Base-by-base conservation (phyloP, 2,329 filamentous ascomycete genomes). In the Aureobasidium sp. region DNA sequence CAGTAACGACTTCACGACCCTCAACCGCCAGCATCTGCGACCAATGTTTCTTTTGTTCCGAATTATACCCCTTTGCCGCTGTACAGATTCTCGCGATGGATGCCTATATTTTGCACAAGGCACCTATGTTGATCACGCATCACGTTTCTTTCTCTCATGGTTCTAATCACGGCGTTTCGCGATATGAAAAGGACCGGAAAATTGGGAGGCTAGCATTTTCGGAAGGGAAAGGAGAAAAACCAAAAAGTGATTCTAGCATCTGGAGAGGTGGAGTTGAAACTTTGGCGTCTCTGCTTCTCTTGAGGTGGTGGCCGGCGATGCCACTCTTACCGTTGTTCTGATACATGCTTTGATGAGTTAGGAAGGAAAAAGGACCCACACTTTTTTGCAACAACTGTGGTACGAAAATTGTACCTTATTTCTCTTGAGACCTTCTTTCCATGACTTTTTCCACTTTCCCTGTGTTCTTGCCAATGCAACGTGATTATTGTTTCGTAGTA, bases 1-100 rank as follows among this genome's bases (percentile, higher is more conserved):
- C 55, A 47, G 55, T 58, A 58, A 58, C 55, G 55, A 58, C 55
- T 25, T 40, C 17, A 58, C 31, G 55, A 58, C 55, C 43, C 13
- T 21, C 43, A 31, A 58, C 55, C 53, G 53, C 27, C 53, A 57
- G 53, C 38, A 53, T 57, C 53, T 49, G 55, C 43, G 29, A 45
- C 40, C 38, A 38, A 47, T 49, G 42, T 49, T 58, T 58, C 55
- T 40, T 58, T 58, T 58, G 55, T 58, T 23, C 10, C n/a, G 13
- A 49, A 58, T 31, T 58, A 58, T 58, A 58, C 55, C 55, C 55
- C 42, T 58, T 33, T 55, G 38, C 38, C 13, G 38, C 29, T 55
- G 51, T 55, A 55, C 51, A 55, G 43, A 31, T 53, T 27, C 49
- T 53, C 40, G 49, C 35, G 13, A 42, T 31, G 13, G 38, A 43